A percentile compares a stretch with the other conserved stretches of the same genome.
phyloP scores from a whole-genome alignment of 305 asterid species.

The Ilex paraguariensis region DNA sequence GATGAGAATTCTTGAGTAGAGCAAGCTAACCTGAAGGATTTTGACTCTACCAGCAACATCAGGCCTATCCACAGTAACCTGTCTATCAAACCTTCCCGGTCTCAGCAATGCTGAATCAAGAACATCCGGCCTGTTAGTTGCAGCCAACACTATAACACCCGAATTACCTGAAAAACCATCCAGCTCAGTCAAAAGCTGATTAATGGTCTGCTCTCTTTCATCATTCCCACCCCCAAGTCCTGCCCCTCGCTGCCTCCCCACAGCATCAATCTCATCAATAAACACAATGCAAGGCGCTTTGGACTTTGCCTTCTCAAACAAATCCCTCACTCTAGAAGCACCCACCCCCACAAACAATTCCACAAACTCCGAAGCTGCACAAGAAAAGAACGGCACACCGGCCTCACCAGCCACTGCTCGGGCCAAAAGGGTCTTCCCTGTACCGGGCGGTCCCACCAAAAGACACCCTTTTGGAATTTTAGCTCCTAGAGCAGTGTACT shows the following conservation, averaged over 20 bases:
- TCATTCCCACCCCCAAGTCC: conserved; percentile 53
- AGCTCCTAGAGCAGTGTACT: conserved; percentile 48
- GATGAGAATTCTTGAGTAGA: neutral
- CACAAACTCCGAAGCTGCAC: conserved; percentile 51
- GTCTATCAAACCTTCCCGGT: conserved; percentile 54
- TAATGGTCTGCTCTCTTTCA: conserved; percentile 47
- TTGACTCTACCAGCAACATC: conserved; percentile 54
- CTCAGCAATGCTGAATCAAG: conserved; percentile 48
- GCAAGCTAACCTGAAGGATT: conserved; percentile 42
- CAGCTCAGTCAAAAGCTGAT: conserved; percentile 53
- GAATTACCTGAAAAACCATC: conserved; percentile 48
- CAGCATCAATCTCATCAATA: conserved; percentile 57
- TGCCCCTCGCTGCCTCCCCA: conserved; percentile 52
- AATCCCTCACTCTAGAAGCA: conserved; percentile 52
- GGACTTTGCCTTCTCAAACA: conserved; percentile 43
- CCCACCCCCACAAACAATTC: conserved; percentile 54
- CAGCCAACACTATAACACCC: conserved; percentile 48
- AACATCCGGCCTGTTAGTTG: conserved; percentile 48
- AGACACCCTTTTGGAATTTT: conserved; percentile 52
- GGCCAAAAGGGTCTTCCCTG: conserved; percentile 51
- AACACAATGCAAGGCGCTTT: conserved; percentile 52
- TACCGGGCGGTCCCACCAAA: conserved; percentile 55
- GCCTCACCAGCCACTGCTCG: conserved; percentile 55
- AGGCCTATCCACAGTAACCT: conserved; percentile 46
- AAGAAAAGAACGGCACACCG: conserved; percentile 48